Evolutionary conservation across 257 asterid species (phyloP).

Genomic region (Coffea eugenioides): DNA sequence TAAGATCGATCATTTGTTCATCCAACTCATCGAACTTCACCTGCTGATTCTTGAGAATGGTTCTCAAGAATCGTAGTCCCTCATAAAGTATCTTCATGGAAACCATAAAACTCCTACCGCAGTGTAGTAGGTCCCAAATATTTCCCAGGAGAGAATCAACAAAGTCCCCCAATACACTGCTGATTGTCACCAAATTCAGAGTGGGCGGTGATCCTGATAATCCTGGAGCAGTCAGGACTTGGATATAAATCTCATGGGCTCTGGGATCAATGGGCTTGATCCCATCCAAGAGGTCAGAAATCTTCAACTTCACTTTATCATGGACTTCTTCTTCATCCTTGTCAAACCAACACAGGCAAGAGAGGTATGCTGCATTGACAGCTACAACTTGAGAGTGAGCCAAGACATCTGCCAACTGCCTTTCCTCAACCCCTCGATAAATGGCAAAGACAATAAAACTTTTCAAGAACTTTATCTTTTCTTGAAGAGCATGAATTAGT

Average conservation of each 20-base stretch:
- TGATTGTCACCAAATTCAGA: not conserved
- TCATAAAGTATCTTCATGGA: not conserved
- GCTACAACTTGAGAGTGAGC: not conserved
- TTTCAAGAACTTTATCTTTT: not conserved
- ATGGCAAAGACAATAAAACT: not conserved
- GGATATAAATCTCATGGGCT: not conserved
- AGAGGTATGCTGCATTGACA: not conserved
- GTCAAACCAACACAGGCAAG: conserved; percentile 1
- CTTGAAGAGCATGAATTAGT: not conserved
- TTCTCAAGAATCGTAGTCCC: conserved; percentile 3
- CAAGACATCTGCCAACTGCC: not conserved
- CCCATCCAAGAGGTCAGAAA: not conserved
- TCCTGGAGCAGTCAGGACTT: not conserved
- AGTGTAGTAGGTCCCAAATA: not conserved
- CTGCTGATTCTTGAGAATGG: not conserved
- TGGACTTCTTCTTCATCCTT: not conserved
- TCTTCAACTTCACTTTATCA: not conserved
- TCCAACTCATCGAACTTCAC: not conserved
- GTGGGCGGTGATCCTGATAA: not conserved
- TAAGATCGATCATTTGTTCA: not conserved
- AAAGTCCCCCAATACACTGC: not conserved
- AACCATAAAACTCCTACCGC: not conserved
- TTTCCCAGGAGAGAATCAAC: not conserved
- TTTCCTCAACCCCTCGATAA: not conserved
- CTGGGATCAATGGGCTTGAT: not conserved